Conservation (phyloP, 1,284 basidiomycete species). For the Cryptococcus maquisensis region DNA sequence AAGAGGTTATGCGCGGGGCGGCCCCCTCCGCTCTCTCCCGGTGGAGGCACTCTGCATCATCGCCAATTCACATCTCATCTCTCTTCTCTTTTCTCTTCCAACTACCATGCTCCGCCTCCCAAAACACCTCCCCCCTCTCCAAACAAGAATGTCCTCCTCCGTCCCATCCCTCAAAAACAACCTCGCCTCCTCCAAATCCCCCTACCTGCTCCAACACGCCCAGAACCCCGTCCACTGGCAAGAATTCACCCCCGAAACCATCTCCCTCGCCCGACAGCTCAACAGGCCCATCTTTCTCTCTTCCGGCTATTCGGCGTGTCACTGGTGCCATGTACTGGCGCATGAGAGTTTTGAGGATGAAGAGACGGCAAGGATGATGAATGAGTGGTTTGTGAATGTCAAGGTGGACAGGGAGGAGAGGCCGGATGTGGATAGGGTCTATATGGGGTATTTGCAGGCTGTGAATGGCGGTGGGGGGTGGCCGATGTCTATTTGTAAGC, state of each 20-base stretch:
- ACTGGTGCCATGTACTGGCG: conserved; percentile 43
- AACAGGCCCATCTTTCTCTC: conserved; percentile 53
- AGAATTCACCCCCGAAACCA: conserved; percentile 51
- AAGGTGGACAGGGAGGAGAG: conserved; percentile 54
- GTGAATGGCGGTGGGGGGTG: background rate
- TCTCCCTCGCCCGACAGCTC: conserved; percentile 46
- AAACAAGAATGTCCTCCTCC: background rate
- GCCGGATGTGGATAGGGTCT: conserved; percentile 53
- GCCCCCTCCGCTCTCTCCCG: too few species aligned
- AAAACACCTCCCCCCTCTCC: too few species aligned
- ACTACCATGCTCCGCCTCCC: too few species aligned
- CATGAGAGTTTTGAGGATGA: conserved; percentile 52
- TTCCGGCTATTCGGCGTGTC: conserved; percentile 51
- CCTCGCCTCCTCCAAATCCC: conserved; percentile 49
- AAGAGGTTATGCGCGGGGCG: too few species aligned
- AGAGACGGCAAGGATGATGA: conserved; percentile 51
- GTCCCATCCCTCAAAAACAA: conserved; percentile 31
- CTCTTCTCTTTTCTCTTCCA: too few species aligned
- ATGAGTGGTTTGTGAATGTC: conserved; percentile 52
- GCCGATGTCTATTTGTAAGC: background rate
- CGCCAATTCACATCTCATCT: too few species aligned
- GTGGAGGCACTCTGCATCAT: too few species aligned
- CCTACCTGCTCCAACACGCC: conserved; percentile 53
- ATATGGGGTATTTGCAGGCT: conserved; percentile 53
- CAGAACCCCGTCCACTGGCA: conserved; percentile 53